A percentile compares a stretch with the other conserved stretches of the same genome.
Conservation (phyloP, 192 early-diverging fungal species). For the Dispira parvispora region DNA sequence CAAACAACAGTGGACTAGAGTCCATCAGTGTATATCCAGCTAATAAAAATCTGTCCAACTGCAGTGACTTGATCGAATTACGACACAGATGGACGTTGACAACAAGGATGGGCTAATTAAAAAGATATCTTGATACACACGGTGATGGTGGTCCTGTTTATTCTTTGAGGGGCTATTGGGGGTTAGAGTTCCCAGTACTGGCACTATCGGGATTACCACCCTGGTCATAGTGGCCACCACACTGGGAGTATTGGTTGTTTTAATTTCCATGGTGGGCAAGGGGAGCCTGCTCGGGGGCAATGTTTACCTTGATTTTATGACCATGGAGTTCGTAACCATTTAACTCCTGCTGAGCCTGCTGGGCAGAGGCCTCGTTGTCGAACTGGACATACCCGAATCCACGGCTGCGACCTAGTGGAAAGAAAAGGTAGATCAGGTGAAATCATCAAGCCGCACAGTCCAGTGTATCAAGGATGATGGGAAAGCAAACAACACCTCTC, state of each 20-base stretch:
- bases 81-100: too few relatives aligned
- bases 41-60: too few relatives aligned
- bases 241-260: conserved; percentile 9
- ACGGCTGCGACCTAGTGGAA: conserved; percentile 45
- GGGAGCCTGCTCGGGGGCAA: conserved; percentile 36
- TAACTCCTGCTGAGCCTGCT: conserved; percentile 45
- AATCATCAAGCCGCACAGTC: not conserved
- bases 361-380: conserved; percentile 42
- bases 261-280: conserved; percentile 14
- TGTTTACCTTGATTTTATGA: conserved; percentile 64
- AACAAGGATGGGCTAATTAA: too few relatives aligned
- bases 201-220: not conserved
- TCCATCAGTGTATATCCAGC: too few relatives aligned
- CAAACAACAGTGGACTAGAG: too few relatives aligned
- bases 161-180: too few relatives aligned
- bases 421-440: not conserved
- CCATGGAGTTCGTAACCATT: conserved; percentile 60
- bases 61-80: too few relatives aligned
- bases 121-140: too few relatives aligned
- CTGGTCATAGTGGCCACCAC: not conserved
- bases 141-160: too few relatives aligned
- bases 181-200: too few relatives aligned
- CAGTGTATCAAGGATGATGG: not conserved
- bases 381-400: conserved; percentile 82
- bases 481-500: not conserved